Evolutionary conservation across 2,329 filamentous ascomycete species (phyloP).

Genomic region (Hypoxylon sp.): DNA sequence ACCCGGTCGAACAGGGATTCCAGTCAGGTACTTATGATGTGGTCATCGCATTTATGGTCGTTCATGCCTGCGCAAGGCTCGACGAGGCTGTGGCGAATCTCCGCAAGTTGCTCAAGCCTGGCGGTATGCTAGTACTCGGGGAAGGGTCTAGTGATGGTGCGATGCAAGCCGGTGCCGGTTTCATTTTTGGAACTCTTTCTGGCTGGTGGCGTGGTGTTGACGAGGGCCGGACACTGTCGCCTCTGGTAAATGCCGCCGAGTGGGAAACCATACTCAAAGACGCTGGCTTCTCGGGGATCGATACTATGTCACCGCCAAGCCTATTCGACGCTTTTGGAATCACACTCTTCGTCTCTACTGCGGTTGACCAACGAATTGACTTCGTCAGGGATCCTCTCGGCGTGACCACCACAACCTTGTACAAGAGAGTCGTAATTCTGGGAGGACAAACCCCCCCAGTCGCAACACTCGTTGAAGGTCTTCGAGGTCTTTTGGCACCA

Average conservation of each 20-base stretch:
- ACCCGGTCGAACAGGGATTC: slow-evolving; percentile 40
- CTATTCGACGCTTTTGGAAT: too few relatives aligned
- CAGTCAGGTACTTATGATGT: slow-evolving; percentile 11
- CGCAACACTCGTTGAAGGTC: too few relatives aligned
- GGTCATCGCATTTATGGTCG: slow-evolving; percentile 10
- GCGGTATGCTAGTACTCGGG: slow-evolving; percentile 13
- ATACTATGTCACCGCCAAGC: too few relatives aligned
- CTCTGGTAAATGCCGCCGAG: slow-evolving; percentile 7
- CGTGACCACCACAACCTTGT: too few relatives aligned
- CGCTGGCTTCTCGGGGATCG: slow-evolving; percentile 47
- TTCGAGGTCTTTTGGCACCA: too few relatives aligned
- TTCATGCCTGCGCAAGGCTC: slow-evolving; percentile 17
- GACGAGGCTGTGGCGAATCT: background rate
- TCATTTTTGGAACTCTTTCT: slow-evolving; percentile 18
- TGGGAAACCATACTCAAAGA: slow-evolving; percentile 45
- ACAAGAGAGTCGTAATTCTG: too few relatives aligned
- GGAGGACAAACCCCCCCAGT: too few relatives aligned
- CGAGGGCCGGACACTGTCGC: background rate
- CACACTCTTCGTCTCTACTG: too few relatives aligned
- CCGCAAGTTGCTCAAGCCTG: slow-evolving; percentile 16
- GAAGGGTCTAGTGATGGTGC: too few relatives aligned
- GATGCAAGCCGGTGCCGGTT: too few relatives aligned
- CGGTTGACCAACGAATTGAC: too few relatives aligned
- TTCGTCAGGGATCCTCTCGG: too few relatives aligned
- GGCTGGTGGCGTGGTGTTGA: slow-evolving; percentile 22